Evolutionary conservation across 2,329 filamentous ascomycete genomes (phyloP).

Genomic region (Ilyonectria sp.): DNA sequence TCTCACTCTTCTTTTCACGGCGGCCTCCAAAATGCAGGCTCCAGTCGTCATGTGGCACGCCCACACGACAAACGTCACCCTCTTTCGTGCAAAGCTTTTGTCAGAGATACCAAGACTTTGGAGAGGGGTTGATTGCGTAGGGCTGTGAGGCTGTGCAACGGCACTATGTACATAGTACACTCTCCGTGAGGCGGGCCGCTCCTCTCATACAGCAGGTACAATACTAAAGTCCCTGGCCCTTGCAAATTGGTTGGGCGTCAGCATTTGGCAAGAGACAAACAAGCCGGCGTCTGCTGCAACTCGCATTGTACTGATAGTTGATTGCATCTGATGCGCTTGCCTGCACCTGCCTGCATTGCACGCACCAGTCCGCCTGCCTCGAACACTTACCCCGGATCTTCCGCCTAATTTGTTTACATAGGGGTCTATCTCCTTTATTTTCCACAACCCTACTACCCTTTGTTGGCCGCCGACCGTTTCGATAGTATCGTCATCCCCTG

Average conservation of each 20-base stretch:
- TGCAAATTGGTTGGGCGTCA: slow-evolving; percentile 1
- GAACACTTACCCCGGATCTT: slow-evolving; percentile 22
- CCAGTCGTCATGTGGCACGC: slow-evolving; percentile 13
- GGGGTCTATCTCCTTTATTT: slow-evolving; percentile 5
- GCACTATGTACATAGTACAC: slow-evolving; percentile 5
- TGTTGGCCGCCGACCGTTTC: not conserved
- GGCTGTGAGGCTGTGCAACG: slow-evolving; percentile 48
- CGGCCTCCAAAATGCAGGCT: not conserved
- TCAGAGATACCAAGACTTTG: slow-evolving; percentile 19
- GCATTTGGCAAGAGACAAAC: slow-evolving; percentile 10
- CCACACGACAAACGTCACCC: slow-evolving; percentile 15
- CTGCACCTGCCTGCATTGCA: not conserved
- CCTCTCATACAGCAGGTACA: slow-evolving; percentile 7
- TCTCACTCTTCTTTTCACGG: not conserved
- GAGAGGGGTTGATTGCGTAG: slow-evolving; percentile 49
- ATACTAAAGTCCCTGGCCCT: slow-evolving; percentile 4
- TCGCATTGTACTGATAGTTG: not conserved
- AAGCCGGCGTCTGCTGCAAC: not conserved
- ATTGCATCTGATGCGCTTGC: not conserved
- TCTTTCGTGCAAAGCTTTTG: slow-evolving; percentile 2
- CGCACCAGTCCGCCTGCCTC: slow-evolving; percentile 13
- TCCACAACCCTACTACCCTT: not conserved
- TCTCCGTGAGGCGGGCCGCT: not conserved
- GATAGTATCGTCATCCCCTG: not conserved
- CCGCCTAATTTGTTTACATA: slow-evolving; percentile 4